Evolutionary conservation across 2,329 filamentous ascomycete species (phyloP), one percentile per base, ranked within the genome.

Genomic region (Sporothrix luriei): DNA sequence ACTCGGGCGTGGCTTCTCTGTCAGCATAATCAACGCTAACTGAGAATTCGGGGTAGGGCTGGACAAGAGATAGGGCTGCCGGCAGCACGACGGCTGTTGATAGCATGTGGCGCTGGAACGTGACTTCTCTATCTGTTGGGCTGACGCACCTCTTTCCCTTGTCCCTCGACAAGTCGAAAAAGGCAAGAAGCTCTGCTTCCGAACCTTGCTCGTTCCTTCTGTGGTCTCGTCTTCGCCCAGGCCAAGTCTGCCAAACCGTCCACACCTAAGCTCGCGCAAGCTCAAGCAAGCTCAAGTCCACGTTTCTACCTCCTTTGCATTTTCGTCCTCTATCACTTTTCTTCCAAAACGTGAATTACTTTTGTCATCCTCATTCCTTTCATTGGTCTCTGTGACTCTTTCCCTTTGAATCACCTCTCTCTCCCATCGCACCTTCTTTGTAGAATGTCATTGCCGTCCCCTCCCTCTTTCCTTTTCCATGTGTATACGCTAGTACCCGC

Each of bases 91-190:
- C 14, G 40, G n/a, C 11, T 19, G 40, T 26, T 26, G 57, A 21
- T 62, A 40, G 40, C 7, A 16, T 13, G 13, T 21, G 38, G n/a
- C 29, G 40, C 38, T 38, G 54, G 29, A 59, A 21, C 55, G 29
- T 59, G 29, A 52, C 29, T 43, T 61, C n/a, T 19, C 55, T 19
- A 2, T n/a, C 55, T 3, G 7, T 21, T 24, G 14, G 43, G 33
- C 55, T 61, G 33, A 61, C 55, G 55, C 48, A 19, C 48, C 19
- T 59, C 40, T n/a, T 62, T 61, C 14, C 33, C n/a, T n/a, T 46
- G 11, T 7, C 48, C 21, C 21, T 55, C 52, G 52, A 29, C 29
- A 29, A 29, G 29, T 29, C 29, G 29, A 29, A 29, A 29, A 29
- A 29, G 29, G n/a, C n/a, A n/a, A n/a, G n/a, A n/a, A n/a, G 33